Conservation (phyloP, 768 basidiomycete genomes). For the Agrocybe chaxingu region DNA sequence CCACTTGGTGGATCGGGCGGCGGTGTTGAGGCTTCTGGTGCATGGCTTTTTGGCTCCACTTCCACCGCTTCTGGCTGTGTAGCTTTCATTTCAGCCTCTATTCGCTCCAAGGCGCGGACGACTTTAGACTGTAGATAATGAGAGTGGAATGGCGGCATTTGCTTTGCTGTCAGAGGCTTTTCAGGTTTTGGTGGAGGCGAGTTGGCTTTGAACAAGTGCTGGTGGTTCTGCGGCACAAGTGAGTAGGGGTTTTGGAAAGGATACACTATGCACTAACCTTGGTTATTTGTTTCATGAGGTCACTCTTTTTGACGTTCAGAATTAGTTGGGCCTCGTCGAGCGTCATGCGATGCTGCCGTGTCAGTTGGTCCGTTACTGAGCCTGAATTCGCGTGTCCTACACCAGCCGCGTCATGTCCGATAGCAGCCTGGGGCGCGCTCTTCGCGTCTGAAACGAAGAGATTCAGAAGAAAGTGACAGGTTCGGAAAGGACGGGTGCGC, state of each 20-base stretch:
- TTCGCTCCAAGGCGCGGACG: slow-evolving; percentile 88
- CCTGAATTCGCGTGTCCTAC: slow-evolving; percentile 70
- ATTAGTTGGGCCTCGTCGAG: slow-evolving; percentile 93
- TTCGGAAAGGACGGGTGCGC: slow-evolving; percentile 22
- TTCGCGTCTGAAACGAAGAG: slow-evolving; percentile 65
- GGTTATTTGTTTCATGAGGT: slow-evolving; percentile 62
- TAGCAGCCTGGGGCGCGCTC: slow-evolving; percentile 65
- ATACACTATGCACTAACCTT: slow-evolving; percentile 47
- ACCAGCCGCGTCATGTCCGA: slow-evolving; percentile 70
- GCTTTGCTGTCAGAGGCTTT: slow-evolving; percentile 43
- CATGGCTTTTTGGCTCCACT: neutral
- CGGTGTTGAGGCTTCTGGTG: slow-evolving; percentile 8
- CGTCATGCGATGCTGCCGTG: slow-evolving; percentile 87
- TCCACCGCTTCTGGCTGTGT: slow-evolving; percentile 20
- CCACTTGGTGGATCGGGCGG: slow-evolving; percentile 9
- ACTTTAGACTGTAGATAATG: slow-evolving; percentile 98
- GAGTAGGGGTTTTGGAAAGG: neutral
- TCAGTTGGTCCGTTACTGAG: slow-evolving; percentile 78
- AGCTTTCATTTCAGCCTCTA: slow-evolving; percentile 76
- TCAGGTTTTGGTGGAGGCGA: slow-evolving; percentile 59
- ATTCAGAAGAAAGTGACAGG: neutral
- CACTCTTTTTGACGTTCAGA: slow-evolving; percentile 79
- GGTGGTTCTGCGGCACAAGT: slow-evolving; percentile 66
- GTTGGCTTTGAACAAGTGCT: slow-evolving; percentile 91
- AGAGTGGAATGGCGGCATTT: slow-evolving; percentile 52